Percentiles rank a stretch among this genome's conserved stretches.
Conservation (phyloP, 352 stramenopile genomes). For the Phytopythium chamaehyphon region DNA sequence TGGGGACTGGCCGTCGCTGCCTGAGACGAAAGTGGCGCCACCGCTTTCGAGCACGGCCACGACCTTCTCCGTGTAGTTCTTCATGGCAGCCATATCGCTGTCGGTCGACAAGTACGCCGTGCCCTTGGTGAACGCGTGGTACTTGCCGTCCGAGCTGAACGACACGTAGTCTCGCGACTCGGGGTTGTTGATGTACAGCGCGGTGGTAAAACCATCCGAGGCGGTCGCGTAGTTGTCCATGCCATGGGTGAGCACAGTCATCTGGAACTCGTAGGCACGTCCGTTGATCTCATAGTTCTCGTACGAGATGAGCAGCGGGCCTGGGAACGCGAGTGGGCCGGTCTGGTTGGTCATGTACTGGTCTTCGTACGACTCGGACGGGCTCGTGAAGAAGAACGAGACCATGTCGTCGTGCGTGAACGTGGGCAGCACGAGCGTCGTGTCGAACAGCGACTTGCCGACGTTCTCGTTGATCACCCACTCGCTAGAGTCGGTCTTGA, state of each 20-base stretch:
- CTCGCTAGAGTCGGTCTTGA: conserved; percentile 5
- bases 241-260: conserved; percentile 27
- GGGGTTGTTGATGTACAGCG: conserved; percentile 40
- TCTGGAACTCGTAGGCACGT: conserved; percentile 34
- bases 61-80: conserved; percentile 26
- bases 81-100: conserved; percentile 29
- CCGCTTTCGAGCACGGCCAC: conserved; percentile 20
- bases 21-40: conserved; percentile 19
- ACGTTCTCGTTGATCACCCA: conserved; percentile 45
- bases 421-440: conserved; percentile 23
- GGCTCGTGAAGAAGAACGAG: conserved; percentile 23
- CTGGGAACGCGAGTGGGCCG: conserved; percentile 25
- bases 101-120: conserved; percentile 29
- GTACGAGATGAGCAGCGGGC: conserved; percentile 41
- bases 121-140: conserved; percentile 15
- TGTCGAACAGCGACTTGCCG: conserved; percentile 37
- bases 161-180: conserved; percentile 25
- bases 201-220: conserved; percentile 20
- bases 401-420: conserved; percentile 29
- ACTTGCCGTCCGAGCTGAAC: conserved; percentile 24
- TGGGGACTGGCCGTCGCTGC: background rate
- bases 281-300: conserved; percentile 27
- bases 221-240: conserved; percentile 20
- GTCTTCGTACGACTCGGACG: conserved; percentile 22
- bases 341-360: conserved; percentile 33